Conservation (phyloP, 176 grass and related monocot species). For the Raddia distichophylla region DNA sequence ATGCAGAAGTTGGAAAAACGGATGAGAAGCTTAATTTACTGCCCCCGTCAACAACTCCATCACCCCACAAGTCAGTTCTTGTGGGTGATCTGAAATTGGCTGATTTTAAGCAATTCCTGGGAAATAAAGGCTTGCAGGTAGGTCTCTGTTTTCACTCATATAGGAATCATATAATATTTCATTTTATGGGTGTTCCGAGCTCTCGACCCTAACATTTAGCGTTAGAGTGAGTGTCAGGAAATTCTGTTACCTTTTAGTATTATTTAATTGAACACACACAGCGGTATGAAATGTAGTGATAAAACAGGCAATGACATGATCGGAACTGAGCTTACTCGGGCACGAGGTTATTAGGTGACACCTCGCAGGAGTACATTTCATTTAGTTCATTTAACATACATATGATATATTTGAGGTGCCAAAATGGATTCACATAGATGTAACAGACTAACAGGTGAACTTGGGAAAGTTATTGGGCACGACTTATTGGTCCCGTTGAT, state of each 20-base stretch:
- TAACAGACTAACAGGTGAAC: not conserved
- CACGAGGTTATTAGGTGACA: not conserved
- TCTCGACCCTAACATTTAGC: not conserved
- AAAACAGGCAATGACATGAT: not conserved
- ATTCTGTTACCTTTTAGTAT: conserved; percentile 1
- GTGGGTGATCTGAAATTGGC: conserved; percentile 87
- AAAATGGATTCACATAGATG: conserved; percentile 1
- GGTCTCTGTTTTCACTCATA: not conserved
- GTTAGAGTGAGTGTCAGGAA: not conserved
- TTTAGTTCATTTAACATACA: conserved; percentile 5
- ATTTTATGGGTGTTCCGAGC: conserved; percentile 17
- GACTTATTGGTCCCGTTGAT: conserved; percentile 26
- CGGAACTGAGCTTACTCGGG: not conserved
- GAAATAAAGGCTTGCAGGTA: conserved; percentile 85
- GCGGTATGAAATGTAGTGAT: not conserved
- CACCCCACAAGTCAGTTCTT: conserved; percentile 82
- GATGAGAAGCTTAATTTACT: conserved; percentile 74
- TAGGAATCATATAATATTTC: not conserved
- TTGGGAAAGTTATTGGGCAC: conserved; percentile 7
- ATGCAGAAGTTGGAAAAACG: conserved; percentile 73
- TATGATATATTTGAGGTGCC: not conserved
- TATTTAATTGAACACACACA: not conserved
- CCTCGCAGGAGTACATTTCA: not conserved
- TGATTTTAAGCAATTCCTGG: conserved; percentile 94
- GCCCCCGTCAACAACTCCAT: conserved; percentile 57